Evolutionary conservation across 352 stramenopile genomes (phyloP), one percentile per base, ranked within the genome.

Genomic region (Peronospora farinosa): DNA sequence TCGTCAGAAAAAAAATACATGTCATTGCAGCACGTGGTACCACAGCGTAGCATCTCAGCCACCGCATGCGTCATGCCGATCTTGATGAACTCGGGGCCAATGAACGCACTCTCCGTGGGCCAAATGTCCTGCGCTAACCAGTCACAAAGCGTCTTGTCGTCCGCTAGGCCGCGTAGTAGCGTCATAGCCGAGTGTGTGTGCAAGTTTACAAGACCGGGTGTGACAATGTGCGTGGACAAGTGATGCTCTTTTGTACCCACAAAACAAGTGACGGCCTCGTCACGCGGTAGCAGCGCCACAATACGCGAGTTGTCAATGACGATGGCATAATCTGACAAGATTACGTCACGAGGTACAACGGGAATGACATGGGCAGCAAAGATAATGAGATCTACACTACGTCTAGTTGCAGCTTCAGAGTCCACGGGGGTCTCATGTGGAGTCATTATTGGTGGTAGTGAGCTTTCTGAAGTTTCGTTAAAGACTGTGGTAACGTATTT

Each of bases 21-120:
- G 65, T 96, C 85, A 47, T 94, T 94, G 63, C 79, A 92, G 62
- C 85, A 95, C 12, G 86, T 96, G 21, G 83, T 94, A 27, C 86
- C 86, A 35, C 74, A 62, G 15, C 81, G 76, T n/a, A 96, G 74
- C 75, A 95, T 92, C 70, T 96, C 86, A n/a, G 85, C 85, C 5
- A 72, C 73, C 1, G 84, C 84, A 40, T 93, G 78, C 13, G 66
- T 69, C 54, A 82, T 84, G 35, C 80, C 85, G 38, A 87, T 74
- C 10, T 60, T 55, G 15, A 94, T 65, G 51, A 95, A 95, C 12
- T 81, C 73, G 2, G 73, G 68, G 17, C 54, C 60, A 2, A 95
- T 73, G 43, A 92, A 92, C 35, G 81, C 67, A 40, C 54, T 75
- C 50, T 96, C 86, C 3, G 74, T 78, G 11, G 86, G 86, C 79